Conservation (phyloP, 192 early-diverging fungal genomes). For the Rhizoclosmatium globosum region DNA sequence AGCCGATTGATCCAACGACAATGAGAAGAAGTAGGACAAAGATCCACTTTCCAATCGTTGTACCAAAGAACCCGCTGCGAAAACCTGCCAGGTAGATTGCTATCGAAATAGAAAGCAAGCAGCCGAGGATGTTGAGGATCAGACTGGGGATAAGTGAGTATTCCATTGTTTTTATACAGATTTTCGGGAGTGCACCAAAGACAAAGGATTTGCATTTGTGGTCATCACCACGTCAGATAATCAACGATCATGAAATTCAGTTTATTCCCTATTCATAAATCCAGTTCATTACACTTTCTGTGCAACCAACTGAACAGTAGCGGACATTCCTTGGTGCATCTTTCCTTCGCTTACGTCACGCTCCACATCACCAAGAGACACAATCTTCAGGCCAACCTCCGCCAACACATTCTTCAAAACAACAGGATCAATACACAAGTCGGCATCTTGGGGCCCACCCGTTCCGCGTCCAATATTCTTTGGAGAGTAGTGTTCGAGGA, state of each 20-base stretch:
- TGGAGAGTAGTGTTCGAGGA: constrained; percentile 36
- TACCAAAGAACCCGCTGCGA: neutral
- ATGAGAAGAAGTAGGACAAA: neutral
- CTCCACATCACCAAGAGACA: constrained; percentile 11
- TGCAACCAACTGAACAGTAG: constrained; percentile 29
- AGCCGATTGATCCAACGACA: neutral
- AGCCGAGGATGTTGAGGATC: no score
- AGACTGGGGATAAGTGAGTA: no score
- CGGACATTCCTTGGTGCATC: constrained; percentile 27
- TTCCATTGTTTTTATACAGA: no score
- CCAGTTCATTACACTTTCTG: neutral
- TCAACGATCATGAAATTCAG: no score
- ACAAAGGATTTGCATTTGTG: no score
- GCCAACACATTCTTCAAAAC: neutral
- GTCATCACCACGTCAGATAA: no score
- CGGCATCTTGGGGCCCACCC: constrained; percentile 28
- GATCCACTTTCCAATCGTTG: neutral
- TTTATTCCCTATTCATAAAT: no score
- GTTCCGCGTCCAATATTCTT: constrained; percentile 29
- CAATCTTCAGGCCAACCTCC: constrained; percentile 17
- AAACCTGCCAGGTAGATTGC: no score
- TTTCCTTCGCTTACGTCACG: constrained; percentile 21
- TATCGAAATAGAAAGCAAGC: no score
- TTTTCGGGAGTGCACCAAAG: no score
- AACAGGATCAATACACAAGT: constrained; percentile 18